A percentile compares a stretch with the other conserved stretches of the same genome.
phyloP scores from a whole-genome alignment of 257 asterid genomes.

The Scutellaria minor region DNA sequence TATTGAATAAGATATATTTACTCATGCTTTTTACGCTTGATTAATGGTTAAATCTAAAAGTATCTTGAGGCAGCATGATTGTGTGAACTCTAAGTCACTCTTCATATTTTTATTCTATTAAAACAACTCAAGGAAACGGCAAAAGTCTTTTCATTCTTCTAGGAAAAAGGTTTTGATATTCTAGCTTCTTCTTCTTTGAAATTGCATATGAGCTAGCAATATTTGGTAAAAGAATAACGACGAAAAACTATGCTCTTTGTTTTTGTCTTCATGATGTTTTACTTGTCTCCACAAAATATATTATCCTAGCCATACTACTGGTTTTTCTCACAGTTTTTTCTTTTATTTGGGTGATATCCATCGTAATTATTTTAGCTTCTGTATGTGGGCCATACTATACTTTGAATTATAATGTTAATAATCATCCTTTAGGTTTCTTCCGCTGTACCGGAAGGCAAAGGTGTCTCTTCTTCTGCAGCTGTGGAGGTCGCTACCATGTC shows the following conservation, averaged over 20 bases:
- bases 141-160: neutral
- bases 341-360: neutral
- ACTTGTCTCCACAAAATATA: neutral
- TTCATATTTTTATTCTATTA: neutral
- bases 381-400: neutral
- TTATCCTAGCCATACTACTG: conserved; percentile 6
- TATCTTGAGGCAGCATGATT: too few relatives aligned
- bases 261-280: neutral
- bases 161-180: neutral
- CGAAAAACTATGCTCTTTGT: neutral
- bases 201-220: neutral
- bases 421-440: conserved; percentile 77
- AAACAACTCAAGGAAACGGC: neutral
- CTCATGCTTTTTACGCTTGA: too few relatives aligned
- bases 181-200: neutral
- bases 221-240: neutral
- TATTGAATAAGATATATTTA: too few relatives aligned
- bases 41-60: too few relatives aligned
- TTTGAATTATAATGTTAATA: neutral
- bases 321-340: neutral
- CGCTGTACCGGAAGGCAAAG: conserved; percentile 99
- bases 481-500: conserved; percentile 99
- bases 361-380: neutral
- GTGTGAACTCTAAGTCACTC: neutral
- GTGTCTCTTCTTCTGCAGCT: conserved; percentile 96